These are phyloP conservation scores for Epicoccum nigrum DNA, from an alignment of 2,329 filamentous ascomycete genomes.

Conservation along the genomic window DNA sequence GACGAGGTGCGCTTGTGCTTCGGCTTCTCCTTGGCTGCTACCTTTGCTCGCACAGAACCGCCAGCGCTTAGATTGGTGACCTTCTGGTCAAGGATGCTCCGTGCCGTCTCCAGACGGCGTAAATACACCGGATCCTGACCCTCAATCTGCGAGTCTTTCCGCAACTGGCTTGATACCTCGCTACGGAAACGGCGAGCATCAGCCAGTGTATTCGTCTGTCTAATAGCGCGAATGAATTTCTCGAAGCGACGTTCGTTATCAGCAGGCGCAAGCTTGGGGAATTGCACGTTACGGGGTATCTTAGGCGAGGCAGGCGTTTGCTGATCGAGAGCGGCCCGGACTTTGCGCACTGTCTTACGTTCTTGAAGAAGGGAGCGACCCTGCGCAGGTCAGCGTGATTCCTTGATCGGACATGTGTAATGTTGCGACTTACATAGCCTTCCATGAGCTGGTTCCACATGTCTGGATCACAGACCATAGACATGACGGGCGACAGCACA, in stretches of 20 bases:
- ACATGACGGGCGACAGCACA: constrained; percentile 82
- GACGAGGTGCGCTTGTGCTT: constrained; percentile 58
- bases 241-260: constrained; percentile 95
- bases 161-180: constrained; percentile 89
- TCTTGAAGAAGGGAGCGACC: constrained; percentile 89
- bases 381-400: constrained; percentile 39
- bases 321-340: constrained; percentile 89
- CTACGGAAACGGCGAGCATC: constrained; percentile 92
- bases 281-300: constrained; percentile 67
- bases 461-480: constrained; percentile 85
- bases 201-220: constrained; percentile 87
- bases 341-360: constrained; percentile 88
- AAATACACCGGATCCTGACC: constrained; percentile 85
- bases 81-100: constrained; percentile 85
- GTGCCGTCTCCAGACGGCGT: constrained; percentile 88
- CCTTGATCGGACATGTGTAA: background rate
- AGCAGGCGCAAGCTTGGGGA: constrained; percentile 78
- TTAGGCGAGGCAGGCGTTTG: constrained; percentile 84
- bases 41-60: constrained; percentile 55
- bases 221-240: constrained; percentile 86
- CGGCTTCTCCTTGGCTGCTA: constrained; percentile 48
- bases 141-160: constrained; percentile 78
- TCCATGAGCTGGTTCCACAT: constrained; percentile 98
- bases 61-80: constrained; percentile 79
- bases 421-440: constrained; percentile 63